Evolutionary conservation across 805 yeast genomes (phyloP), one percentile per base, ranked within the genome.

Genomic region (Lipomyces sp.): DNA sequence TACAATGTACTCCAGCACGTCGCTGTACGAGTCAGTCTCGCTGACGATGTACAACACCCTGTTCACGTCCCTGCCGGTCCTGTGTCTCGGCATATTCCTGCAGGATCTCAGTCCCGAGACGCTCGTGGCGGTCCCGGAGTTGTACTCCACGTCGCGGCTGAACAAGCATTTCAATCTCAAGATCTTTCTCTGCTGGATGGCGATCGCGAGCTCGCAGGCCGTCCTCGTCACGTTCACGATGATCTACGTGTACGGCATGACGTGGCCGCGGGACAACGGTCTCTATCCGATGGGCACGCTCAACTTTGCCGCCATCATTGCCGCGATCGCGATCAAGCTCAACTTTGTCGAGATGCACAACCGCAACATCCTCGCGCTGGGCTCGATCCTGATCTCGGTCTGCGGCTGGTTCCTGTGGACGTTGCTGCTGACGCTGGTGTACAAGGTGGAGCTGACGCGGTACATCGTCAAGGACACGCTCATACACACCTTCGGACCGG

Each of bases 21-120:
- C 97, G 0, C 68, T 91, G 59, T 93, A 87, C 68, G 98, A 95
- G 65, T 83, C 91, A 36, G 90, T 97, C 96, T 90, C 98, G 1
- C 74, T 93, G 53, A 86, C 97, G 0, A 90, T 95, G 97, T 93
- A 86, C 73, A 95, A 93, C 66, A 95, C 98, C 0, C 74, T 93
- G 55, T 95, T 93, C 71, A 91, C 98, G 0, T 87, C 96, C 0
- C 72, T 93, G 44, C 90, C 96, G 0, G 98, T 93, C 2, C 68
- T 93, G 34, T 85, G 95, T 63, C 74, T 93, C 46, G 99, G 99
- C n/a, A 86, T 90, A 81, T 84, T 93, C 68, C 96, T 91, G 62
- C 85, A 84, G 64, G 99, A 93, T 63, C 74, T 93, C 65, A 76
- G 81, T 43, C 95, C 98, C 1, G 80, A 93, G 1, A 91, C 98